Conservation (phyloP, 2,329 filamentous ascomycete species). For the Botrytis porri region DNA sequence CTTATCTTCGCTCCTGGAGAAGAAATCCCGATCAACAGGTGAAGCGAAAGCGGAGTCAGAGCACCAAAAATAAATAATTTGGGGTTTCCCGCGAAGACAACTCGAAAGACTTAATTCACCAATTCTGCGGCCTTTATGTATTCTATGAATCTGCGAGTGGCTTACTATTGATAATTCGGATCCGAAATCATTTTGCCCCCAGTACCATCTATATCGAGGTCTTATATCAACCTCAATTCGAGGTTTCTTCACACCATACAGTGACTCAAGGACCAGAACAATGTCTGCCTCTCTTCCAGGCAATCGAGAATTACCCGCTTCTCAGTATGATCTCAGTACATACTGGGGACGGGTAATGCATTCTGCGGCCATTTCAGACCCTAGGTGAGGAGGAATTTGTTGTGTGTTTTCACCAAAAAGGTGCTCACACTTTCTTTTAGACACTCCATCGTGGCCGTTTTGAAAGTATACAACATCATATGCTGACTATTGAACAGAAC, state of each 20-base stretch:
- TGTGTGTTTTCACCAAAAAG: conserved; percentile 30
- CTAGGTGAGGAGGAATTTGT: conserved; percentile 66
- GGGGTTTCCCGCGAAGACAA: background rate
- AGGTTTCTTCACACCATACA: background rate
- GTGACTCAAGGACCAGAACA: background rate
- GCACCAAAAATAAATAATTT: conserved; percentile 15
- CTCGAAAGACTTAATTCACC: background rate
- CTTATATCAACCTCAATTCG: conserved; percentile 7
- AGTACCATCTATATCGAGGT: background rate
- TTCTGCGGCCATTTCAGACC: conserved; percentile 85
- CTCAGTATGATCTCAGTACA: conserved; percentile 86
- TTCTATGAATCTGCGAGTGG: background rate
- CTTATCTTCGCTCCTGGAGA: conserved; percentile 5
- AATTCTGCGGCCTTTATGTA: background rate
- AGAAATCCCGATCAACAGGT: background rate
- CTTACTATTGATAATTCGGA: conserved; percentile 1
- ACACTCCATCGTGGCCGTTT: background rate
- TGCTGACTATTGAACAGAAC: conserved; percentile 57
- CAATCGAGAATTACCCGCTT: conserved; percentile 78
- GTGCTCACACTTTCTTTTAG: conserved; percentile 26
- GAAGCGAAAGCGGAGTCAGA: conserved; percentile 15
- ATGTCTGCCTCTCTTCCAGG: conserved; percentile 68
- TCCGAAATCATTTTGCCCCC: conserved; percentile 6
- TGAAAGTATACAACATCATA: conserved; percentile 12
- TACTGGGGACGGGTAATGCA: conserved; percentile 96